Evolutionary conservation across 805 yeast genomes (phyloP), one percentile per base, ranked within the genome.

Genomic region (Ascoidea rubescens): DNA sequence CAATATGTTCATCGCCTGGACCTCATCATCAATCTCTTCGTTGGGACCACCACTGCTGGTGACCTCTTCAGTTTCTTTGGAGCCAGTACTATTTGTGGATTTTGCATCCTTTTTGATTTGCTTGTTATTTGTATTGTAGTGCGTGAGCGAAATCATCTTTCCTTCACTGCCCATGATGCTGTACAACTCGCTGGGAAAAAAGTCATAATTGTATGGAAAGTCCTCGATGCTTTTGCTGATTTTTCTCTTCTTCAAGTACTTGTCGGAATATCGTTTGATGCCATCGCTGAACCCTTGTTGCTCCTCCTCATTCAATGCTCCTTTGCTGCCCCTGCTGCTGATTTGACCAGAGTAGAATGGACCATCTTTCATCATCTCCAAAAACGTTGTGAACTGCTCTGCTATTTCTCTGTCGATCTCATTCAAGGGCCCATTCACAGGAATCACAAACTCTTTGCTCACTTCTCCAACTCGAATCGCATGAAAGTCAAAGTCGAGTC

Each of bases 101-200:
- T 21, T 21, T 21, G 28, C 28, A 3, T 21, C 28, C 3, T 37
- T 37, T 10, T 37, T 37, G 1, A 10, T 8, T 10, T 4, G 43
- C 8, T 37, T 37, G 8, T 37, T 37, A 37, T 37, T 37, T 37
- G 8, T 37, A 37, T 37, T 37, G 14, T 37, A 37, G 14, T 10
- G 8, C 2, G 8, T 37, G 59, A 73, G 59, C 66, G 74, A 67
- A 59, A 71, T 62, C 17, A 77, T 66, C 57, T 76, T 71, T 58
- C 72, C 73, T 59, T 71, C 78, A 62, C 76, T 76, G 1, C 87
- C 87, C 81, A 87, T 82, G 5, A 82, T 85, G 17, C 73, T 67
- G 57, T 83, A 81, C 52, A 90, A 68, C 63, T 90, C 97, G 16
- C 71, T 74, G 0, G 97, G 96, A 62, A 88, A 84, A 56, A 86